Percentiles rank a stretch among this genome's conserved stretches.
phyloP scores from a whole-genome alignment of 208 protist species.

The Crithidia thermophila region DNA sequence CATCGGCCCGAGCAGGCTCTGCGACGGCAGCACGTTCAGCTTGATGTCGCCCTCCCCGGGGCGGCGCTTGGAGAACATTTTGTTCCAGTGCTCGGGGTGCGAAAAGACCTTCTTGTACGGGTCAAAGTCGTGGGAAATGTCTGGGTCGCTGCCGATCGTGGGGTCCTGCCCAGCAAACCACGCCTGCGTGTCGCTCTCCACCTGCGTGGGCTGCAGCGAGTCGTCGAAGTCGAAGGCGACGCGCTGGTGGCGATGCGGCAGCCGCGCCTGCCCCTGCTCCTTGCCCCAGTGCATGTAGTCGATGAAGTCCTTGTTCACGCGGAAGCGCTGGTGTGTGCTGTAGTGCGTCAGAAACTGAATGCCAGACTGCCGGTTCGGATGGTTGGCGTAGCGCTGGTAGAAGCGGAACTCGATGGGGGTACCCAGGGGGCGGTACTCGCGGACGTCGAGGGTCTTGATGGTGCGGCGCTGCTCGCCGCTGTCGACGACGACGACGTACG shows the following conservation, averaged over 20 bases:
- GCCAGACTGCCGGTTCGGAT: slow-evolving; percentile 88
- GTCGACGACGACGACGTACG: background rate
- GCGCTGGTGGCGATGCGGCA: slow-evolving; percentile 90
- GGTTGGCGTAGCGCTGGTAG: slow-evolving; percentile 92
- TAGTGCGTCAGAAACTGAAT: slow-evolving; percentile 92
- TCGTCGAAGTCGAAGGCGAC: slow-evolving; percentile 92
- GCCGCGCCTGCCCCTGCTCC: slow-evolving; percentile 88
- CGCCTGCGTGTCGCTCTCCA: slow-evolving; percentile 26
- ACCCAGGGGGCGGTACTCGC: slow-evolving; percentile 81
- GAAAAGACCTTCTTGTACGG: slow-evolving; percentile 85
- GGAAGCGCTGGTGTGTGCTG: slow-evolving; percentile 88
- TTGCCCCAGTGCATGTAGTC: slow-evolving; percentile 93
- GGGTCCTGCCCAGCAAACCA: slow-evolving; percentile 84
- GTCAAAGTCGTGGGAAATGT: slow-evolving; percentile 69
- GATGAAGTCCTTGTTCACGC: slow-evolving; percentile 90
- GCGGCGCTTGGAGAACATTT: slow-evolving; percentile 87
- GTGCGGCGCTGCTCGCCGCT: slow-evolving; percentile 37
- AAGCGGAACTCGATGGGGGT: slow-evolving; percentile 93
- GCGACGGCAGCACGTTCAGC: slow-evolving; percentile 56
- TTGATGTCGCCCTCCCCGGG: slow-evolving; percentile 87
- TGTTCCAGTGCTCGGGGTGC: slow-evolving; percentile 91
- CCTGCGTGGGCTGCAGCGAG: slow-evolving; percentile 71
- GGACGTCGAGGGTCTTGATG: slow-evolving; percentile 87
- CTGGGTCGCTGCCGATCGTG: slow-evolving; percentile 54
- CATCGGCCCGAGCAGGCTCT: slow-evolving; percentile 75